Evolutionary conservation across 2,329 filamentous ascomycete species (phyloP).

Genomic region (Penicillium sp.): DNA sequence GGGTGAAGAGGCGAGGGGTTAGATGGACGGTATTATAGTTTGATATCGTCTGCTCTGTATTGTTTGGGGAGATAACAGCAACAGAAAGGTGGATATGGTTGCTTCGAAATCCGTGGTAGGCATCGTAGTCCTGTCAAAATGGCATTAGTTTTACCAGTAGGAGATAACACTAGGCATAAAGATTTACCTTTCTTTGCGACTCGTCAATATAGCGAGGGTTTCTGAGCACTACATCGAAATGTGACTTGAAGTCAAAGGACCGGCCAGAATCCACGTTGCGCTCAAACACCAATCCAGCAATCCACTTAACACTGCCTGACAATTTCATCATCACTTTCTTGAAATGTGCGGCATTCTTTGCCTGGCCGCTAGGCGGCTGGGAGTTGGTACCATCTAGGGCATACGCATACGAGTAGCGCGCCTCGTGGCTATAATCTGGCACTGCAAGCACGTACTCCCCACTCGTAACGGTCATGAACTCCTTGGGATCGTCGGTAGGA

Average conservation of each 20-base stretch:
- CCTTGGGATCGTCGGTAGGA: conserved; percentile 78
- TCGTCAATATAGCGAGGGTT: conserved; percentile 69
- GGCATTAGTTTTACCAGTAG: not conserved
- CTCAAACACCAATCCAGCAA: conserved; percentile 88
- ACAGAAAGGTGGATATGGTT: conserved; percentile 95
- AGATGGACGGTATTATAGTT: conserved; percentile 98
- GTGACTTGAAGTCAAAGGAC: conserved; percentile 84
- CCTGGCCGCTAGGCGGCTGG: conserved; percentile 56
- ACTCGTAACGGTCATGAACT: conserved; percentile 93
- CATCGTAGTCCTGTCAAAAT: conserved; percentile 64
- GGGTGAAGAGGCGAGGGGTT: conserved; percentile 92
- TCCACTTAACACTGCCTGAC: conserved; percentile 91
- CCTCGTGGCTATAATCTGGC: conserved; percentile 87
- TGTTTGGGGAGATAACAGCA: conserved; percentile 79
- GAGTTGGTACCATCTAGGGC: conserved; percentile 54
- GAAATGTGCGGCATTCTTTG: conserved; percentile 75
- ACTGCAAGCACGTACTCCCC: conserved; percentile 92
- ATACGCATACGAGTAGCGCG: conserved; percentile 57
- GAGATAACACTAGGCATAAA: not conserved
- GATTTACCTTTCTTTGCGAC: conserved; percentile 46
- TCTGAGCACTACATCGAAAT: conserved; percentile 86
- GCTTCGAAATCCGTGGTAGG: conserved; percentile 94
- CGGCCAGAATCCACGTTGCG: conserved; percentile 70
- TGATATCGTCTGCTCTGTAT: conserved; percentile 74
- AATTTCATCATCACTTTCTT: conserved; percentile 99